phyloP scores from a whole-genome alignment of 495 filamentous ascomycete genomes.

The Talaromyces nanjingensis region DNA sequence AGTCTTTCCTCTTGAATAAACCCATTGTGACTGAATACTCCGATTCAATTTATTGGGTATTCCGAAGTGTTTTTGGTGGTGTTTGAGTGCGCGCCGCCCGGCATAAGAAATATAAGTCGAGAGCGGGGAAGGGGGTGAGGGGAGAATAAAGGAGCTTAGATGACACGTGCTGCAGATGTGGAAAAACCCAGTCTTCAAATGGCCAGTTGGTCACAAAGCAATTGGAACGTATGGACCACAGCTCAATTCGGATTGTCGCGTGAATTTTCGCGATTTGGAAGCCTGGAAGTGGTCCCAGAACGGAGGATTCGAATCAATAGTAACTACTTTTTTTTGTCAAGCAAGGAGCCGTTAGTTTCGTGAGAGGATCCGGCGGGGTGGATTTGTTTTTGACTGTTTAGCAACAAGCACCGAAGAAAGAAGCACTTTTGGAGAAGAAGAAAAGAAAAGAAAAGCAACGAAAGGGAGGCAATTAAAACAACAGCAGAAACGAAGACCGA shows the following conservation, averaged over 20 bases:
- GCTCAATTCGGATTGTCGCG: neutral
- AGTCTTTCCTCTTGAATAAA: slow-evolving; percentile 56
- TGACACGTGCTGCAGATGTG: neutral
- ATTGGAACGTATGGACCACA: neutral
- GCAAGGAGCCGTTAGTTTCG: neutral
- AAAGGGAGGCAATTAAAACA: neutral
- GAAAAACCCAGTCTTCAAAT: neutral
- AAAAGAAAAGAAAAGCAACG: neutral
- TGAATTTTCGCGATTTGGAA: neutral
- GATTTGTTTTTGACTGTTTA: neutral
- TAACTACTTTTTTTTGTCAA: neutral
- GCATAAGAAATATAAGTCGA: slow-evolving; percentile 2
- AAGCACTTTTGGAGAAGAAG: neutral
- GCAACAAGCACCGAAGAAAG: neutral
- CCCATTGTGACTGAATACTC: slow-evolving; percentile 39
- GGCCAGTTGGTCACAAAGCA: neutral
- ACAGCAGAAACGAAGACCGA: neutral
- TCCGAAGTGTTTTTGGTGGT: neutral
- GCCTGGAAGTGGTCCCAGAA: neutral
- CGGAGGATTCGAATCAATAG: neutral
- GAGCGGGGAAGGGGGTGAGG: neutral
- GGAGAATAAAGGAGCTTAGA: neutral
- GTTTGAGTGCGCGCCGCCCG: neutral
- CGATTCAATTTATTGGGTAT: neutral
- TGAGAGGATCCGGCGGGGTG: neutral